Base-by-base conservation (phyloP, 2,329 filamentous ascomycete species). In the Davidsoniella eucalypti region DNA sequence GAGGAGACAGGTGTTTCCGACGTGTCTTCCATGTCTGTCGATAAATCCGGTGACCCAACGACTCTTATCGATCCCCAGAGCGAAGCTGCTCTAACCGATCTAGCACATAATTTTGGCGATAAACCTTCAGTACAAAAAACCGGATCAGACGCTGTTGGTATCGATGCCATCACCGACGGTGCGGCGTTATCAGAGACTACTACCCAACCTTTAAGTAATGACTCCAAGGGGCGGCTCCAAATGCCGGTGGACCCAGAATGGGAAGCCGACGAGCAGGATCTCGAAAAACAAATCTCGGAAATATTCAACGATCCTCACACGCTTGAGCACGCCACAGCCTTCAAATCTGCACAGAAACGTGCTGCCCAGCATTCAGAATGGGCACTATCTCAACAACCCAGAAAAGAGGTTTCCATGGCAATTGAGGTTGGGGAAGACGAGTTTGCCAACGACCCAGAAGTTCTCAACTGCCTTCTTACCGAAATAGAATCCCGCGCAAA, bases 361-460 rank as follows among this genome's bases (percentile, higher is more conserved):
- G 75, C 73, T 2, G 66, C 67, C 5, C 70, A 75, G 14, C 72
- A 72, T 63, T 71, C 71, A 2, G 65, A 71, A 46, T 69, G 70
- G 61, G 71, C 70, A 25, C 65, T 73, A 16, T 65, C 69, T 14
- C 66, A 68, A 54, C 69, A 67, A 25, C 70, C 69, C 1, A 64
- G 60, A 29, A 71, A 66, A 57, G 65, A 66, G 26, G 67, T 73
- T 9, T 73, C 70, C 17, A 78, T 79, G 69, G 70, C 75, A 23
- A 71, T 74, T 5, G 78, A 83, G 49, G 81, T 93, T 17, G 78
- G 74, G 47, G 84, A 84, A 52, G 76, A 84, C 52, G 88, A 95
- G 60, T 95, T 96, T 59, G 84, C 81, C 37, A 80, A 93, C 57
- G 92, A 98, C 55, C 82, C 80, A 0, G 92, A 98, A 63, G 87